Base-by-base conservation (phyloP, 805 yeast genomes). In the Diddensiella santjacobensis region DNA sequence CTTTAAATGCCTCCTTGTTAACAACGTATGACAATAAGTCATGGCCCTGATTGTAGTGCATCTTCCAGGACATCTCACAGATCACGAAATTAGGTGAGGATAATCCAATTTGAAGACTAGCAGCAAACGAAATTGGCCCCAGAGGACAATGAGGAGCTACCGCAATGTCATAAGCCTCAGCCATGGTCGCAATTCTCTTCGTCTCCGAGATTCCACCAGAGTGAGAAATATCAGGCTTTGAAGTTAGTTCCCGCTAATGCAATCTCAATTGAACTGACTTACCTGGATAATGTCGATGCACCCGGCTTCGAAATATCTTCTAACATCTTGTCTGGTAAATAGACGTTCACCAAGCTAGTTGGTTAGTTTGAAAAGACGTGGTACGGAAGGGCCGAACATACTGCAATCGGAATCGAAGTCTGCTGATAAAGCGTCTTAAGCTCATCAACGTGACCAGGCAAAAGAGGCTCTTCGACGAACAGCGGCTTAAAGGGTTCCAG, bases 71-170 rank as follows among this genome's bases (percentile, higher is more conserved):
- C 65, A 61, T 61, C 42, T 61, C 65, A 19, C 54, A 54, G 31
- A 61, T 60, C 24, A 56, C 56, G 40, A 58, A 59, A 48, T 61
- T 61, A 11, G 56, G 56, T 1, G 54, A 45, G 4, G 60, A 46
- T 8, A 55, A 45, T 2, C 55, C 65, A 30, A 61, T 50, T 33
- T 61, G 64, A 22, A 61, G 46, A 31, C 56, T 50, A n/a, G 65
- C 65, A 3, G 65, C 65, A 29, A 61, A 49, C 5, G 63, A 61
- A 30, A 61, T 51, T 2, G 65, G 62, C 2, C 65, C 65, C 19
- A 61, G 52, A 15, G 65, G 65, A 31, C 65, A 61, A 42, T 61
- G 65, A 4, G 65, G 65, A 10, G 65, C 65, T 10, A 61, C 24
- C 10, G 59, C 65, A 22, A 61, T 55, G 38, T 61, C 65, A 47